Evolutionary conservation across 2,329 filamentous ascomycete genomes (phyloP), one percentile per base, ranked within the genome.

Genomic region (Curvularia spicifera): DNA sequence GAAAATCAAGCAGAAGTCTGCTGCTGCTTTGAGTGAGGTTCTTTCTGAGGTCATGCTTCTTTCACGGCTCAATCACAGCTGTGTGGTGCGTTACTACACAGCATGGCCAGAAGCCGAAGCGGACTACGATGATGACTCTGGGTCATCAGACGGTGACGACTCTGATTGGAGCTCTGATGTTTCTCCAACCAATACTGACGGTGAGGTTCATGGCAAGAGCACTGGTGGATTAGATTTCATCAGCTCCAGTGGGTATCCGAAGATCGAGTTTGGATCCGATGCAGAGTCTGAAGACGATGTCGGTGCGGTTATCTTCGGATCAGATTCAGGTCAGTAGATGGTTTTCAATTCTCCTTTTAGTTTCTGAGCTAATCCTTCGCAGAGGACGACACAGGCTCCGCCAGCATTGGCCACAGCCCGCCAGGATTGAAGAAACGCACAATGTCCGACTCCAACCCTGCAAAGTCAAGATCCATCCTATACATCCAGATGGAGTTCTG

Each of bases 401-500:
- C 68, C 42, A 67, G 71, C 55, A 55, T 57, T 3, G 66, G 69
- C 63, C 75, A 26, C 69, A 67, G 33, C 9, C 78, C 79, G 45
- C 65, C 78, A 63, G 54, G 73, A 20, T 62, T 68, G 12, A 69
- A 71, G 51, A 74, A 63, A 62, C 74, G 80, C 10, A 75, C 77
- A 45, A 76, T 78, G 51, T 82, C 82, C 18, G 79, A 79, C 51
- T 82, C 82, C 13, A 77, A 78, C 53, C 79, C 80, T 20, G 42
- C 58, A 18, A 81, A 84, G 43, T 84, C 85, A 59, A 86, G 85
- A 51, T 93, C 90, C 0, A 89, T 93, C 6, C 83, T 99, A 42
- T 99, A 97, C 74, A 98, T 99, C 55, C 95, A 96, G 60, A 99
- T 99, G 95, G 95, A 99, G 74, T 96, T 97, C 67, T 99, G 95